A percentile compares a stretch with the other conserved stretches of the same genome.
Evolutionary conservation across 805 yeast species (phyloP).

Genomic region (Wickerhamomyces bovis): DNA sequence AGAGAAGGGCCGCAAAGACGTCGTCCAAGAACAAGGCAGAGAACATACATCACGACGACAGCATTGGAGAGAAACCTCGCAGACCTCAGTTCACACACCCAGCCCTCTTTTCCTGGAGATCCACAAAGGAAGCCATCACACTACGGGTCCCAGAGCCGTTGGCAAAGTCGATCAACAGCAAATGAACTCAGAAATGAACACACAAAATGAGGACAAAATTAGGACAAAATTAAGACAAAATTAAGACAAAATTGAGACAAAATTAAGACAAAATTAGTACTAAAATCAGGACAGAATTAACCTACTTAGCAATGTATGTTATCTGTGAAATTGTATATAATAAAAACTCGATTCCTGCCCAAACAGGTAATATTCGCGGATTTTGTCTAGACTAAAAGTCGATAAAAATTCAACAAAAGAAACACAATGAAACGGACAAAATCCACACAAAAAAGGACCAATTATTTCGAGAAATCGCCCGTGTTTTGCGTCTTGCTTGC

Average conservation of each 20-base stretch:
- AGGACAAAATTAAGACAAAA: too few species aligned
- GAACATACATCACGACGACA: slow-evolving; percentile 11
- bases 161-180: background rate
- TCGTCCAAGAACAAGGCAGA: slow-evolving; percentile 18
- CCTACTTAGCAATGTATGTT: too few species aligned
- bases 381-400: background rate
- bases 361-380: background rate
- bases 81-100: slow-evolving; percentile 20
- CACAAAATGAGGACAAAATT: too few species aligned
- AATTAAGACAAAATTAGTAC: too few species aligned
- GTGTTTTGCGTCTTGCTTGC: too few species aligned
- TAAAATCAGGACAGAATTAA: too few species aligned
- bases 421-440: too few species aligned
- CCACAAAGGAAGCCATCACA: slow-evolving; percentile 7
- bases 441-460: too few species aligned
- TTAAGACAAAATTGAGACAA: too few species aligned
- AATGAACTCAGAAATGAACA: background rate
- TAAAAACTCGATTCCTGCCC: background rate
- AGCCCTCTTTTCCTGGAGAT: slow-evolving; percentile 21
- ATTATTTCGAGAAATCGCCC: too few species aligned
- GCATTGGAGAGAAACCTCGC: slow-evolving; percentile 15
- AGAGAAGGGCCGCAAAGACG: slow-evolving; percentile 70
- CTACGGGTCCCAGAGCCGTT: slow-evolving; percentile 21
- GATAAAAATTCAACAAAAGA: background rate
- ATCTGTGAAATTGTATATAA: background rate